A percentile compares a stretch with the other conserved stretches of the same genome.
These are phyloP conservation scores for Acacia confusa DNA, from an alignment of 306 rosid species.

Conservation along the genomic window DNA sequence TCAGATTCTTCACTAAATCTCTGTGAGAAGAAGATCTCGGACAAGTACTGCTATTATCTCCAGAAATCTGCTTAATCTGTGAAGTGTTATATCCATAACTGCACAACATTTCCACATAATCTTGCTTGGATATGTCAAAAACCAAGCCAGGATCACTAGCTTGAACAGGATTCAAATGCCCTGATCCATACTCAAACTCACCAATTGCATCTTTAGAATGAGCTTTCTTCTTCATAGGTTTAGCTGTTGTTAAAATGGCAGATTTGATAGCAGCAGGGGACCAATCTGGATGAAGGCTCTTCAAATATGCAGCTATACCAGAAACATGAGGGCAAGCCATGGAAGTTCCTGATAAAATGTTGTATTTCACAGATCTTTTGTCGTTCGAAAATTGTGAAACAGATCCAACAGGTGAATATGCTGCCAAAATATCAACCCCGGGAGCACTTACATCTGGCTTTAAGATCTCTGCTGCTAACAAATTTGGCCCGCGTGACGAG, in stretches of 20 bases:
- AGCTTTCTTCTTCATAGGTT: conserved; percentile 3
- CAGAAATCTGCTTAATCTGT: neutral
- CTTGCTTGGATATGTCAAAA: conserved; percentile 31
- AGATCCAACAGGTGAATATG: conserved; percentile 24
- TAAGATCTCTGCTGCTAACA: conserved; percentile 13
- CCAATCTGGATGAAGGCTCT: conserved; percentile 30
- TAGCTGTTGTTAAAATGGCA: conserved; percentile 34
- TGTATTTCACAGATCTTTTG: conserved; percentile 27
- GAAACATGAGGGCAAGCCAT: conserved; percentile 47
- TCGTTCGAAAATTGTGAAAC: neutral
- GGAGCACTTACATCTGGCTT: conserved; percentile 48
- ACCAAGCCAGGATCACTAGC: conserved; percentile 39
- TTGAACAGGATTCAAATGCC: conserved; percentile 29
- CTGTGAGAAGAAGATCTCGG: neutral
- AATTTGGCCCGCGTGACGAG: conserved; percentile 46
- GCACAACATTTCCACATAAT: conserved; percentile 39
- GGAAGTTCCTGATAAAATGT: conserved; percentile 31
- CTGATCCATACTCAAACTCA: conserved; percentile 44
- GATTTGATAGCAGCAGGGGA: conserved; percentile 29
- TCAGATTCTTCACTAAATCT: conserved; percentile 30
- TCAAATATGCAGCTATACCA: conserved; percentile 25
- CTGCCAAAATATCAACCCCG: conserved; percentile 36
- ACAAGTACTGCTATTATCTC: neutral
- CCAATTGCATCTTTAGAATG: neutral
- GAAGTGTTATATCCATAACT: neutral